Evolutionary conservation across 177 flowering plant genomes (phyloP).

Genomic region (Vitis hybrid): DNA sequence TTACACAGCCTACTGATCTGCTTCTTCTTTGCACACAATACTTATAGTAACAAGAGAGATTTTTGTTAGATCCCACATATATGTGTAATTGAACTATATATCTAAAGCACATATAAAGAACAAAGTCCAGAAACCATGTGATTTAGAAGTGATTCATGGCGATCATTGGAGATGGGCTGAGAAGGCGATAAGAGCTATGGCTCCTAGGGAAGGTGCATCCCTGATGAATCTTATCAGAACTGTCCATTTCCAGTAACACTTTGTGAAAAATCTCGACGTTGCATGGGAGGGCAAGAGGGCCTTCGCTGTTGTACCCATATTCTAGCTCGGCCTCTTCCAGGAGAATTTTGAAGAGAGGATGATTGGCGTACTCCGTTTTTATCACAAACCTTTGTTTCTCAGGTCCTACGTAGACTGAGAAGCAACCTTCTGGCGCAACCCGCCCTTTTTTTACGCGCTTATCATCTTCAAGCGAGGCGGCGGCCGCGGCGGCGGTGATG

Average conservation of each 20-base stretch:
- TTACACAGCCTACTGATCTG: too few species aligned
- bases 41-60: too few species aligned
- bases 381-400: slow-evolving; percentile 23
- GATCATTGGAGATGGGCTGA: slow-evolving; percentile 22
- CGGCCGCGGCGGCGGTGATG: not conserved
- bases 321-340: slow-evolving; percentile 27
- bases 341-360: slow-evolving; percentile 26
- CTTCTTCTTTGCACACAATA: too few species aligned
- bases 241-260: slow-evolving; percentile 23
- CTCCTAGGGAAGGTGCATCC: slow-evolving; percentile 3
- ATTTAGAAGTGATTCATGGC: slow-evolving; percentile 12
- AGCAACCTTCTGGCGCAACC: slow-evolving; percentile 17
- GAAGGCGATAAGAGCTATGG: slow-evolving; percentile 20
- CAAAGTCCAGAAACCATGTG: too few species aligned
- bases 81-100: too few species aligned
- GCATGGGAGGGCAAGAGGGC: slow-evolving; percentile 31
- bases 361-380: slow-evolving; percentile 20
- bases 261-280: slow-evolving; percentile 20
- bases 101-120: not conserved
- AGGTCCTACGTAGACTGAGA: slow-evolving; percentile 22
- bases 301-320: slow-evolving; percentile 20
- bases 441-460: slow-evolving; percentile 1
- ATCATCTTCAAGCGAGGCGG: slow-evolving; percentile 1
- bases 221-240: not conserved
- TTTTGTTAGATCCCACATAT: too few species aligned